phyloP scores from a whole-genome alignment of 1,284 basidiomycete species.

The Trichosporon sp. region DNA sequence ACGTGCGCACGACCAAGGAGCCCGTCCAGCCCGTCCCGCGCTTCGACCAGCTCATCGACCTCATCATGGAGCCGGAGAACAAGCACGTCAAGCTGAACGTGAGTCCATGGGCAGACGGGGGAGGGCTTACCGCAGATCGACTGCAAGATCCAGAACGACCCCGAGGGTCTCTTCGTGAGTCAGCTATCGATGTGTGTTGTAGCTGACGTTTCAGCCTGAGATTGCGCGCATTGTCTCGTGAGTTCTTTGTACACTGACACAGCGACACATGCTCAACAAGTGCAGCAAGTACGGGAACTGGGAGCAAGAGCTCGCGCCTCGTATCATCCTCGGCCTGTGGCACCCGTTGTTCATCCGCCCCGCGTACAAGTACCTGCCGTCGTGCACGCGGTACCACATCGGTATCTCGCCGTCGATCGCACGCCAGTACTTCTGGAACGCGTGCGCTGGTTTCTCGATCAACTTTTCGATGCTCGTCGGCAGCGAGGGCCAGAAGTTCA shows the following conservation, averaged over 20 bases:
- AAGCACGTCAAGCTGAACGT: conserved; percentile 77
- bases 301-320: conserved; percentile 76
- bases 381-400: conserved; percentile 78
- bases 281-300: conserved; percentile 61
- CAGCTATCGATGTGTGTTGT: too few species aligned
- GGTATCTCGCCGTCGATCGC: conserved; percentile 67
- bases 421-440: conserved; percentile 85
- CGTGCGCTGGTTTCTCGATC: conserved; percentile 85
- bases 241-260: conserved; percentile 10
- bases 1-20: conserved; percentile 75
- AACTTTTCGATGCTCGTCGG: conserved; percentile 69
- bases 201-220: conserved; percentile 51
- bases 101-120: conserved; percentile 13
- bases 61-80: conserved; percentile 64
- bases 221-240: conserved; percentile 71
- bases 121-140: conserved; percentile 57
- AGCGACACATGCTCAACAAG: neutral
- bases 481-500: conserved; percentile 63
- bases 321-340: conserved; percentile 82
- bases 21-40: conserved; percentile 84
- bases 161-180: conserved; percentile 70
- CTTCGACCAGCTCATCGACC: conserved; percentile 71
- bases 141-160: conserved; percentile 90
- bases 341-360: conserved; percentile 83
- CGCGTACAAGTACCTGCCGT: conserved; percentile 69